Evolutionary conservation across 2,329 filamentous ascomycete genomes (phyloP).

Genomic region (Apiospora malaysiana): DNA sequence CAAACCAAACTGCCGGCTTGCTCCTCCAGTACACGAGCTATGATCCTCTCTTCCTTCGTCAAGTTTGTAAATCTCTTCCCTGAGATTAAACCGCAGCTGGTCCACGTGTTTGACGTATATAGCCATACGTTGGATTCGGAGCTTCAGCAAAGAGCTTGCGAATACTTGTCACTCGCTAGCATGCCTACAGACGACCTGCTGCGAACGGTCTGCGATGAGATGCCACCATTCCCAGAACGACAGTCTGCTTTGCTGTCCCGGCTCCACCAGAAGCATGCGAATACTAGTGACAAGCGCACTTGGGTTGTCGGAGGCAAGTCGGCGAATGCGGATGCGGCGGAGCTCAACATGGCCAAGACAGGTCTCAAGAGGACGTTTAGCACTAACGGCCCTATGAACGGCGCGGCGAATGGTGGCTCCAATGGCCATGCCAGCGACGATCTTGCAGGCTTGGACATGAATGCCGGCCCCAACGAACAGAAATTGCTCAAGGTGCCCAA

Average conservation of each 20-base stretch:
- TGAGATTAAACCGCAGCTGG: slow-evolving; percentile 94
- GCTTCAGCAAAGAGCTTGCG: slow-evolving; percentile 93
- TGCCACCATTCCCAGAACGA: slow-evolving; percentile 96
- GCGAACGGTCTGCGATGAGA: slow-evolving; percentile 94
- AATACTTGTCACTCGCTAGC: slow-evolving; percentile 86
- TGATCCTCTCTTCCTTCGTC: slow-evolving; percentile 93
- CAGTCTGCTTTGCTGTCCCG: slow-evolving; percentile 90
- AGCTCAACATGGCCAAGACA: slow-evolving; percentile 80
- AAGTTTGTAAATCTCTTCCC: slow-evolving; percentile 99
- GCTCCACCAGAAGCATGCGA: slow-evolving; percentile 91
- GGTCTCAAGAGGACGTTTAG: slow-evolving; percentile 89
- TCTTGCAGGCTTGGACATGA: slow-evolving; percentile 83
- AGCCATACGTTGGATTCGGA: slow-evolving; percentile 95
- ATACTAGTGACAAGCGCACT: slow-evolving; percentile 91
- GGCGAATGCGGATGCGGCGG: slow-evolving; percentile 81
- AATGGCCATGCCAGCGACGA: slow-evolving; percentile 65
- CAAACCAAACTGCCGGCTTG: slow-evolving; percentile 89
- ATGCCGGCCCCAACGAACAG: slow-evolving; percentile 60
- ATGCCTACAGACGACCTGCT: slow-evolving; percentile 89
- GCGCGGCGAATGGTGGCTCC: slow-evolving; percentile 50
- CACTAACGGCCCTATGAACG: slow-evolving; percentile 56
- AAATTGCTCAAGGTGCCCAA: slow-evolving; percentile 75
- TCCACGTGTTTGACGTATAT: slow-evolving; percentile 89
- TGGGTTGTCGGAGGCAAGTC: slow-evolving; percentile 99
- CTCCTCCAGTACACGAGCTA: slow-evolving; percentile 87